Percentiles rank a stretch among this genome's conserved stretches.
These are phyloP conservation scores for Moesziomyces parantarcticus DNA, from an alignment of 1,284 basidiomycete genomes.

Conservation along the genomic window DNA sequence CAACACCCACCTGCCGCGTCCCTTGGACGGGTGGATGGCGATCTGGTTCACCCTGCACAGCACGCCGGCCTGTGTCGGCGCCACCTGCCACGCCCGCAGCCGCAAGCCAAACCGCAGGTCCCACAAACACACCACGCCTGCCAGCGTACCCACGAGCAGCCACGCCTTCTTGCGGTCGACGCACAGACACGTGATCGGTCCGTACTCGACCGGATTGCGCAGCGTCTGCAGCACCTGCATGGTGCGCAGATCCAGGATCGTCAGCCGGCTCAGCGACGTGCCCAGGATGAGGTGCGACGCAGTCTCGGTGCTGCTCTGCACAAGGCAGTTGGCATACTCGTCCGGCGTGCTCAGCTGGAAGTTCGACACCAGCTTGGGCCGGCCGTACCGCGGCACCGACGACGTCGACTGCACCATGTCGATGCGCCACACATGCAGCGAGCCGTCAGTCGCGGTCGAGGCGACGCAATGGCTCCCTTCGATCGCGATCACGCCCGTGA, in stretches of 20 bases:
- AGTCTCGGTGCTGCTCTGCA: constrained; percentile 45
- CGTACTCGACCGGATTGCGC: constrained; percentile 85
- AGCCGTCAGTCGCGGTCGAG: constrained; percentile 68
- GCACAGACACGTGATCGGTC: constrained; percentile 85
- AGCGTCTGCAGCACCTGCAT: constrained; percentile 82
- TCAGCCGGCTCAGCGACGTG: constrained; percentile 82
- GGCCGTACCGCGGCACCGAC: constrained; percentile 68
- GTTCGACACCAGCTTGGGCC: constrained; percentile 67
- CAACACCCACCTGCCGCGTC: constrained; percentile 83
- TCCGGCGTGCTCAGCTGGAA: constrained; percentile 63
- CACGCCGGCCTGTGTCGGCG: constrained; percentile 1
- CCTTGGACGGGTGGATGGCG: constrained; percentile 81
- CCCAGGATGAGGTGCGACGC: constrained; percentile 76
- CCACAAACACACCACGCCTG: constrained; percentile 87
- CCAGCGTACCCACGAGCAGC: constrained; percentile 86
- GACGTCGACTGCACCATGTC: constrained; percentile 61
- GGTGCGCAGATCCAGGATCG: constrained; percentile 84
- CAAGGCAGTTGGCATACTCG: constrained; percentile 66
- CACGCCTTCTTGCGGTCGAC: constrained; percentile 80
- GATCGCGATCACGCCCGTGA: constrained; percentile 66
- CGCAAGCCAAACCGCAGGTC: constrained; percentile 92
- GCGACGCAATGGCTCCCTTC: constrained; percentile 69
- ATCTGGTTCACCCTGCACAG: constrained; percentile 76
- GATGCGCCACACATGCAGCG: constrained; percentile 68
- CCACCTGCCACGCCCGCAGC: constrained; percentile 85